phyloP scores from a whole-genome alignment of 495 filamentous ascomycete genomes.

The Hypoxylon cercidicola region DNA sequence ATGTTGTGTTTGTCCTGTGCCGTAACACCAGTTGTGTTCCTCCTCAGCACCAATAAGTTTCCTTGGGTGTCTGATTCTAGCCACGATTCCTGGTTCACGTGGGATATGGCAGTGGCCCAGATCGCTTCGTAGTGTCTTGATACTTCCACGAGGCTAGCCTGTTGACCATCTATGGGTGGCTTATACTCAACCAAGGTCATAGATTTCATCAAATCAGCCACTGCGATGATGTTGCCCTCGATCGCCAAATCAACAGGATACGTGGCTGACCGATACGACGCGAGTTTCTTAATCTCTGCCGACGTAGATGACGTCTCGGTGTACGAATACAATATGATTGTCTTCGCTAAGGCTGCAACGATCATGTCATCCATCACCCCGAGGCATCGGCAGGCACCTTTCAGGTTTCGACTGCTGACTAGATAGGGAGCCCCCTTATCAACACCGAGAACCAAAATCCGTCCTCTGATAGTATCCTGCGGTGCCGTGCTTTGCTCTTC shows the following conservation, averaged over 20 bases:
- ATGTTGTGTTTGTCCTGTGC: constrained; percentile 77
- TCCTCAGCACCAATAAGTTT: constrained; percentile 81
- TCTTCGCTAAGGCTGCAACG: constrained; percentile 86
- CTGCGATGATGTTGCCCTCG: constrained; percentile 74
- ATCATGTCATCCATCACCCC: constrained; percentile 80
- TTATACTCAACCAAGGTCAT: constrained; percentile 77
- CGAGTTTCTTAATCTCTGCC: constrained; percentile 69
- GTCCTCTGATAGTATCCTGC: constrained; percentile 66
- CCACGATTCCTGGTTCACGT: constrained; percentile 76
- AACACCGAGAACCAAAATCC: constrained; percentile 86
- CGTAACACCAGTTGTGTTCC: constrained; percentile 76
- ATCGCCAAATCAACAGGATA: constrained; percentile 87
- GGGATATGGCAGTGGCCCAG: constrained; percentile 81
- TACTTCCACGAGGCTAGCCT: constrained; percentile 71
- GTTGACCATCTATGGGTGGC: constrained; percentile 53
- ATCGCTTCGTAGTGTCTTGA: constrained; percentile 82
- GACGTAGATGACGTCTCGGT: constrained; percentile 58
- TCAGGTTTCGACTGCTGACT: constrained; percentile 69
- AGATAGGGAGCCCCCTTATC: constrained; percentile 77
- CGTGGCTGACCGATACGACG: constrained; percentile 82
- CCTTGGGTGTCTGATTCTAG: constrained; percentile 86
- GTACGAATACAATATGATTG: constrained; percentile 74
- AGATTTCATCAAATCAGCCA: constrained; percentile 96
- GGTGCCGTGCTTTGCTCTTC: constrained; percentile 56
- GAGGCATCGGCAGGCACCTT: constrained; percentile 81